phyloP scores from a whole-genome alignment of 2,329 filamentous ascomycete genomes.

The Ophiostoma sp. region DNA sequence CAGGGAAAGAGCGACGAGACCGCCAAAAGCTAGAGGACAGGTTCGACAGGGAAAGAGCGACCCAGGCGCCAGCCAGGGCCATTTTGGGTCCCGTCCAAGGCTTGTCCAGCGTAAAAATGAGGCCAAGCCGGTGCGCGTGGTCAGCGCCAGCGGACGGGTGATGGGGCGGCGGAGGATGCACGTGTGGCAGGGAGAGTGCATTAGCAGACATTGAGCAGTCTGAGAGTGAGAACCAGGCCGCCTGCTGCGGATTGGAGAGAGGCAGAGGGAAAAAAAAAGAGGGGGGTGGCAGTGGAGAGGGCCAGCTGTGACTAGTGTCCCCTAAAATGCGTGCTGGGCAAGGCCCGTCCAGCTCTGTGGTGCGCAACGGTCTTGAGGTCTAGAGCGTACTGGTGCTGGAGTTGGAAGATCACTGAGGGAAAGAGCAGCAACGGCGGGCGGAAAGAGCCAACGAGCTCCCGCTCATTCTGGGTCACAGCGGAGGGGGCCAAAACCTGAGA shows the following conservation, averaged over 20 bases:
- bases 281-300: background rate
- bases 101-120: background rate
- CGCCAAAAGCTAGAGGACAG: background rate
- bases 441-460: conserved; percentile 11
- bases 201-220: background rate
- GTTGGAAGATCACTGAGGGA: conserved; percentile 4
- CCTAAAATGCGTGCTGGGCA: background rate
- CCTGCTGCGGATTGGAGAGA: background rate
- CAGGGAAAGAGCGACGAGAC: background rate
- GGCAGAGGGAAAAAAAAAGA: background rate
- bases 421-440: background rate
- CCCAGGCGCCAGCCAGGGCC: background rate
- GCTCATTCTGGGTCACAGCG: conserved; percentile 1
- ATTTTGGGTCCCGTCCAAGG: background rate
- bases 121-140: background rate
- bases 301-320: background rate
- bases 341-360: background rate
- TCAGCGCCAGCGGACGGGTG: background rate
- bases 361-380: conserved; percentile 13
- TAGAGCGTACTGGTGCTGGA: conserved; percentile 1
- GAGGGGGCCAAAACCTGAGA: background rate
- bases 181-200: background rate
- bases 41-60: background rate
- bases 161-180: background rate
- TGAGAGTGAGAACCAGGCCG: background rate